Evolutionary conservation across 2,329 filamentous ascomycete species (phyloP).

Genomic region (Fusarium drepaniforme): DNA sequence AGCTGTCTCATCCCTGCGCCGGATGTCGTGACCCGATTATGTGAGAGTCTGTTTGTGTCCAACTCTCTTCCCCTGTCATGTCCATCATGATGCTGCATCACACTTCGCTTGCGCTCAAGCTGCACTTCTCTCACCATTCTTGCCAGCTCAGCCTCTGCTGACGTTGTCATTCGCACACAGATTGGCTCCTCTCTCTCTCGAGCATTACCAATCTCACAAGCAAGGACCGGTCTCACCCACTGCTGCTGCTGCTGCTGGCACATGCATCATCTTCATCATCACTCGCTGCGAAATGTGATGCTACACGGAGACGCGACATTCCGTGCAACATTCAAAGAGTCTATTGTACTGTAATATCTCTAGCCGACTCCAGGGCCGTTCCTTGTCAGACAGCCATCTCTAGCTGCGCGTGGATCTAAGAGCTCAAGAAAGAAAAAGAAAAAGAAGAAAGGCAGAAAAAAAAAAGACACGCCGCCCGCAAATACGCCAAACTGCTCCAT

Average conservation of each 20-base stretch:
- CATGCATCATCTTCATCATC: neutral
- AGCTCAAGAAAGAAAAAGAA: constrained; percentile 5
- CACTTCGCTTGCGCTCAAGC: neutral
- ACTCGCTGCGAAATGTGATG: neutral
- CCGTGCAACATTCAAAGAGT: neutral
- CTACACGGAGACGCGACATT: neutral
- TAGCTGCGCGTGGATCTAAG: neutral
- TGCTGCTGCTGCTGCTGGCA: neutral
- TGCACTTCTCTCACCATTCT: constrained; percentile 6
- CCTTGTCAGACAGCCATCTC: neutral
- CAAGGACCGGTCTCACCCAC: neutral
- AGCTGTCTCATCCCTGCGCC: neutral
- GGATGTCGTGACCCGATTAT: constrained; percentile 11
- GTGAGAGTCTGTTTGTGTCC: constrained; percentile 16
- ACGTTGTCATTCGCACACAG: constrained; percentile 14
- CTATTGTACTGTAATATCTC: neutral
- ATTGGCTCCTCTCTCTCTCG: constrained; percentile 1
- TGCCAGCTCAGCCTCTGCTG: constrained; percentile 35
- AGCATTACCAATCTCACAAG: constrained; percentile 3
- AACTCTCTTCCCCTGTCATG: neutral
- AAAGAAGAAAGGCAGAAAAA: neutral
- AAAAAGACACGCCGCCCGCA: constrained; percentile 18
- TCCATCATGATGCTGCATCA: neutral
- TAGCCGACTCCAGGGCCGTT: neutral
- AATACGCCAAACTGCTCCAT: constrained; percentile 9